A percentile compares a stretch with the other conserved stretches of the same genome.
phyloP scores from a whole-genome alignment of 169 alveolate genomes.

The Cryptosporidium canis region DNA sequence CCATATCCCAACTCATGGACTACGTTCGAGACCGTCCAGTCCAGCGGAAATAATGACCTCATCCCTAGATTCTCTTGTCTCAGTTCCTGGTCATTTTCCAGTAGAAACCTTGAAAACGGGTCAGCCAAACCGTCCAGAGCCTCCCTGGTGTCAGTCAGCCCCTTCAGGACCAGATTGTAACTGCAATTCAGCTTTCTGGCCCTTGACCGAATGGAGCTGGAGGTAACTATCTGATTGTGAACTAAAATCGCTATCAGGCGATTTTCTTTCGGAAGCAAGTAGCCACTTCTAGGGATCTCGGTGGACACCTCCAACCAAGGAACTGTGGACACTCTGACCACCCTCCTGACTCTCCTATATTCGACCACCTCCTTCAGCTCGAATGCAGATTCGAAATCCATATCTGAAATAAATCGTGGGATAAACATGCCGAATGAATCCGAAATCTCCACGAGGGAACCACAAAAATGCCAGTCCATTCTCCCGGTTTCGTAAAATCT shows the following conservation, averaged over 20 bases:
- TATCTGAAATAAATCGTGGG: neutral
- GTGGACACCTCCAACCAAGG: constrained; percentile 66
- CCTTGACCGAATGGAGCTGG: constrained; percentile 29
- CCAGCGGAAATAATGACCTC: constrained; percentile 15
- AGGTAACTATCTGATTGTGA: constrained; percentile 34
- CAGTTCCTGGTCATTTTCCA: constrained; percentile 29
- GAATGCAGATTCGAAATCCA: neutral
- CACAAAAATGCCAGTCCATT: constrained; percentile 13
- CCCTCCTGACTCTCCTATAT: neutral
- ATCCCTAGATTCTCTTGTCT: constrained; percentile 12
- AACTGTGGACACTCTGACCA: constrained; percentile 6
- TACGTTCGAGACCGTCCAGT: constrained; percentile 53
- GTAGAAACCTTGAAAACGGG: constrained; percentile 16
- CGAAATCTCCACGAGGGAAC: neutral
- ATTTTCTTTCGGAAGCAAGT: constrained; percentile 36
- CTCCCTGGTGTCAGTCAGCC: constrained; percentile 4
- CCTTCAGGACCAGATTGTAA: constrained; percentile 10
- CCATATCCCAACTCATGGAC: constrained; percentile 15
- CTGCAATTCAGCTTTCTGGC: neutral
- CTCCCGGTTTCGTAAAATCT: constrained; percentile 38
- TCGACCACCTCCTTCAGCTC: neutral
- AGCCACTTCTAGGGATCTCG: constrained; percentile 51
- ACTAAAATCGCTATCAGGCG: constrained; percentile 36
- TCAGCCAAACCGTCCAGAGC: neutral
- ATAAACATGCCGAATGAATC: neutral